phyloP scores from a whole-genome alignment of 768 basidiomycete species.

The Pleurotus citrinopileatus region DNA sequence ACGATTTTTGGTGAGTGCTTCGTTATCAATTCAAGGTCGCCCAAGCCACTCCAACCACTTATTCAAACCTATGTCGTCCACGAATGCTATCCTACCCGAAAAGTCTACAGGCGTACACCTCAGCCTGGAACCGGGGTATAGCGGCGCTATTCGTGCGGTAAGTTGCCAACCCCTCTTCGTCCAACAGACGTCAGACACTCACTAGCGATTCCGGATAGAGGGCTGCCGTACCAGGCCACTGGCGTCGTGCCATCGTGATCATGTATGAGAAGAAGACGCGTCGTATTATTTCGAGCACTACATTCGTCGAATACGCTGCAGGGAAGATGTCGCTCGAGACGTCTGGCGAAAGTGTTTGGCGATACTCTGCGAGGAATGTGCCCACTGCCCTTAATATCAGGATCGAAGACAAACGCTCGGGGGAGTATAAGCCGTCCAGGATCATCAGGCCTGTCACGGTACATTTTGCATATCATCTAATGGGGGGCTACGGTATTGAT shows the following conservation, averaged over 20 bases:
- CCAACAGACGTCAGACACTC: background rate
- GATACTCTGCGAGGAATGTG: background rate
- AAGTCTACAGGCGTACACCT: background rate
- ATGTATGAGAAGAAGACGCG: background rate
- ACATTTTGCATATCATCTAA: background rate
- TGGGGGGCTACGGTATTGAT: too few species aligned
- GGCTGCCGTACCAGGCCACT: background rate
- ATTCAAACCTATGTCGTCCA: background rate
- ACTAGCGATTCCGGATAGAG: background rate
- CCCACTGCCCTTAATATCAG: slow-evolving; percentile 1
- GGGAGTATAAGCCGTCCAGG: background rate
- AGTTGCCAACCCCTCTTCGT: background rate
- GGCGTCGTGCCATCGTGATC: slow-evolving; percentile 1
- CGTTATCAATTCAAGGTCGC: background rate
- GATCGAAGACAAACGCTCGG: background rate
- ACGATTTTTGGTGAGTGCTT: background rate
- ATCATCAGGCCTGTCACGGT: background rate
- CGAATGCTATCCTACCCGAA: background rate
- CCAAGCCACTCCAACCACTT: background rate
- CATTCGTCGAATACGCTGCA: background rate
- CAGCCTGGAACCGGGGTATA: background rate
- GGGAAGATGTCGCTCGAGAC: background rate
- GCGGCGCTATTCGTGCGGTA: background rate
- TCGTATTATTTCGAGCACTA: background rate
- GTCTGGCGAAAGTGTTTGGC: background rate